Conservation (phyloP, 2,329 filamentous ascomycete species). For the Clonostachys sp. region DNA sequence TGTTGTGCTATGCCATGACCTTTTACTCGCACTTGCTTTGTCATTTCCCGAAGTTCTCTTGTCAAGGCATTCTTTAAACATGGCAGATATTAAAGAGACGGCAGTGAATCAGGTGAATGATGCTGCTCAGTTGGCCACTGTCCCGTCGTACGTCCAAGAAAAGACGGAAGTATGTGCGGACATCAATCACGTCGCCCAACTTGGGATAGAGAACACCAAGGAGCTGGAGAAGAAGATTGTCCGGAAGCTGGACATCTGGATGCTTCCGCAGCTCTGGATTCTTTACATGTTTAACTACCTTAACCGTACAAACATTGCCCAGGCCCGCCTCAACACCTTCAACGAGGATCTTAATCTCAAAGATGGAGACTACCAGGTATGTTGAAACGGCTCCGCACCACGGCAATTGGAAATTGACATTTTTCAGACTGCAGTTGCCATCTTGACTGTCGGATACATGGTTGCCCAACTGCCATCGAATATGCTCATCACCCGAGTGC, state of each 20-base stretch:
- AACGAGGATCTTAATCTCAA: constrained; percentile 1
- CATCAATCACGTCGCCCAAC: constrained; percentile 1
- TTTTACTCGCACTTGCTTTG: too few species aligned
- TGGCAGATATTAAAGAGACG: not conserved
- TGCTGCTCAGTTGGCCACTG: too few species aligned
- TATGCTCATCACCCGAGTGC: constrained; percentile 40
- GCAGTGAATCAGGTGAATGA: too few species aligned
- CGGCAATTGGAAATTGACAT: not conserved
- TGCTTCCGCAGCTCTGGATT: constrained; percentile 11
- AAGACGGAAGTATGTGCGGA: not conserved
- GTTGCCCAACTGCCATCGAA: constrained; percentile 41
- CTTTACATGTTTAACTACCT: constrained; percentile 13
- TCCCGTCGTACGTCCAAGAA: constrained; percentile 1
- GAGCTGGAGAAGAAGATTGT: constrained; percentile 7
- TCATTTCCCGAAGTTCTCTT: too few species aligned
- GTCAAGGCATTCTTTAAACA: not conserved
- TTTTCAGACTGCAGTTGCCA: constrained; percentile 1
- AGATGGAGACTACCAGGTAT: constrained; percentile 4
- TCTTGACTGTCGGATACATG: constrained; percentile 4
- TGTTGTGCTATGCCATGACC: too few species aligned
- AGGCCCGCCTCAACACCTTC: constrained; percentile 3
- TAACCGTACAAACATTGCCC: constrained; percentile 10
- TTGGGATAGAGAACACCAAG: not conserved
- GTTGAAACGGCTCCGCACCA: not conserved
- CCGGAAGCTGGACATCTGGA: constrained; percentile 8